Evolutionary conservation across 441 rosid species (phyloP), one percentile per base, ranked within the genome.

Genomic region (Gossypium davidsonii): DNA sequence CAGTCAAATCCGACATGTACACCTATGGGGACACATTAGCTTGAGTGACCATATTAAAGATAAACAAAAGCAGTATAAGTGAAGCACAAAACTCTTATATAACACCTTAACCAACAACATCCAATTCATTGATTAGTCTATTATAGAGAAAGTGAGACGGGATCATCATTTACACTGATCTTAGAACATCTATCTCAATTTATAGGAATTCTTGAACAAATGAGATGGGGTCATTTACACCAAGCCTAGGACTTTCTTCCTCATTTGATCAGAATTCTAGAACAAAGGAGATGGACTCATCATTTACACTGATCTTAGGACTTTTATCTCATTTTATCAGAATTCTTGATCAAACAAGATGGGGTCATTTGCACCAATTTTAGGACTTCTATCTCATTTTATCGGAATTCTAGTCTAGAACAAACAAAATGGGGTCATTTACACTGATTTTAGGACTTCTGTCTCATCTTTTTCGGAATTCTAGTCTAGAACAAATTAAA

Each of bases 1-100:
- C 61, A 2, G 61, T 56, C 61, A 56, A 56, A 56, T 56, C 61
- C 25, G 61, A 56, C 23, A 21, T 56, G 61, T 56, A 56, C 61
- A 92, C 98, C 97, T 94, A 84, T 78, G 83, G 58, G 67, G 6
- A 42, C 58, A 70, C 74, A 70, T 69, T 67, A 71, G 15, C 69
- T 20, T 79, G 77, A 79, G 67, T 53, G 53, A 63, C 72, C 71
- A 34, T 49, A 28, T 37, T 34, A 55, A 56, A 56, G 61, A 10
- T 14, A 25, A 14, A 8, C 9, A 42, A 15, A 70, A 49, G 52
- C 42, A 21, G 59, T 6, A 17, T 3, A 1, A 59, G 12, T 17
- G 37, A 59, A 46, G 14, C 1, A 21, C 25, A 53, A 9, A 20
- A 60, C 49, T 39, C 15, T 44, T 25, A 18, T 1, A 2, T 42